Evolutionary conservation across 139 green algal genomes (phyloP).

Genomic region (Chlamydomonas schloesseri): DNA sequence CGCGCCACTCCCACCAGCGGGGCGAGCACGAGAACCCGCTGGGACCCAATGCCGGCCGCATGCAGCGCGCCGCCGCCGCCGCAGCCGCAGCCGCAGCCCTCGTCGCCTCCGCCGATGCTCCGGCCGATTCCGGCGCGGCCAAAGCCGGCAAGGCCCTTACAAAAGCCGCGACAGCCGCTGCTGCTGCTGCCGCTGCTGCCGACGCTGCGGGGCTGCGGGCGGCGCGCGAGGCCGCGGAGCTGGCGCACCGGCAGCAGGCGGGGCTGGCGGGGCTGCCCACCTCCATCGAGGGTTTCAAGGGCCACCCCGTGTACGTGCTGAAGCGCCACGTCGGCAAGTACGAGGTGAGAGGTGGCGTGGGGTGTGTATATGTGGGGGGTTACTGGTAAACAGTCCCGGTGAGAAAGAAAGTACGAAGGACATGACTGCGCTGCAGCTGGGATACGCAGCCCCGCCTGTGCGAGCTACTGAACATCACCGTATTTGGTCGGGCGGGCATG

Average conservation of each 20-base stretch:
- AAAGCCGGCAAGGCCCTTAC: background rate
- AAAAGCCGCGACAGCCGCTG: too few species aligned
- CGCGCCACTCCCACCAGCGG: conserved; percentile 30
- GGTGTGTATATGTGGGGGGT: background rate
- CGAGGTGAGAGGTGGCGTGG: conserved; percentile 59
- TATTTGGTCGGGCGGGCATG: too few species aligned
- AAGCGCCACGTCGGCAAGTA: conserved; percentile 87
- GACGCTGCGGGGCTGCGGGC: conserved; percentile 44
- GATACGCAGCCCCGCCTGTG: too few species aligned
- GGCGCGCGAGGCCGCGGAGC: conserved; percentile 80
- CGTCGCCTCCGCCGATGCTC: too few species aligned
- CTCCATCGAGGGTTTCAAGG: conserved; percentile 86
- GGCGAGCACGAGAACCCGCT: conserved; percentile 9
- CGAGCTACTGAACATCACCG: too few species aligned
- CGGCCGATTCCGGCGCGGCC: too few species aligned
- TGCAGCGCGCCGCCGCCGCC: background rate
- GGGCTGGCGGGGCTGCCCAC: conserved; percentile 66
- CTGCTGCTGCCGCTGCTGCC: background rate
- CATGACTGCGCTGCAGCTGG: too few species aligned
- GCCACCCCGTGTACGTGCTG: conserved; percentile 81
- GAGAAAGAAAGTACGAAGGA: too few species aligned
- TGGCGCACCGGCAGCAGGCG: conserved; percentile 56
- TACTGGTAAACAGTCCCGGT: too few species aligned
- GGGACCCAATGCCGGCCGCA: background rate
- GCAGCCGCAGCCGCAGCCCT: background rate